Base-by-base conservation (phyloP, 345 rosid species). In the Dovyalis caffra region DNA sequence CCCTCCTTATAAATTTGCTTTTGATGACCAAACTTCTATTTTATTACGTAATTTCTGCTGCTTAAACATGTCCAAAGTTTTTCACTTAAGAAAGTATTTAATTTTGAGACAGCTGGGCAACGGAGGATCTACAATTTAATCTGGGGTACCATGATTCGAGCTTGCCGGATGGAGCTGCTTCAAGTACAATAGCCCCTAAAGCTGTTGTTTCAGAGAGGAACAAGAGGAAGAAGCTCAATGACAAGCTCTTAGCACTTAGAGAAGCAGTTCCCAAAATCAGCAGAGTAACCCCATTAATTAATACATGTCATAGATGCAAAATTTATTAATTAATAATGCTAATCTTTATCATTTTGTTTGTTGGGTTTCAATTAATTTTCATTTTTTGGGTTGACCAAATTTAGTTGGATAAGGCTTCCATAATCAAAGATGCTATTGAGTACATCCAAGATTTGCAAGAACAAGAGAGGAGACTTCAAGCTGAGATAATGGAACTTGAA, bases 391-490 rank as follows among this genome's bases (percentile, higher is more conserved):
- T 26, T 38, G 6, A 21, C 21, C 20, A 47, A 8, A 0, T 28
- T 6, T 74, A 92, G 99, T 90, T 95, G 99, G 98, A 95, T 72
- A 95, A 92, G 86, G 99, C 99, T 26, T 95, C 99, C n/a, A 92
- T 95, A 77, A 85, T 95, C 75, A 95, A 91, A 79, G 99, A 95
- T 40, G 98, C 99, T 9, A 95, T 95, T 20, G 89, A 89, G 57
- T 92, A 95, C 78, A 92, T 95, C 65, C 87, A 92, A 78, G 93
- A 91, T 43, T 75, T 95, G 77, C 99, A 91, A n/a, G 88, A 87
- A 2, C 97, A 92, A 80, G 94, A 95, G 79, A 83, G 77, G 60
- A 85, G 85, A 76, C 89, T 95, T 21, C 87, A 83, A 60, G 83
- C 85, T 3, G 97, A 92, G 86, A 90, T 92, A 21, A 28, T 63